These are phyloP conservation scores for Salvia splendens DNA, from an alignment of 257 asterid species.

Conservation along the genomic window DNA sequence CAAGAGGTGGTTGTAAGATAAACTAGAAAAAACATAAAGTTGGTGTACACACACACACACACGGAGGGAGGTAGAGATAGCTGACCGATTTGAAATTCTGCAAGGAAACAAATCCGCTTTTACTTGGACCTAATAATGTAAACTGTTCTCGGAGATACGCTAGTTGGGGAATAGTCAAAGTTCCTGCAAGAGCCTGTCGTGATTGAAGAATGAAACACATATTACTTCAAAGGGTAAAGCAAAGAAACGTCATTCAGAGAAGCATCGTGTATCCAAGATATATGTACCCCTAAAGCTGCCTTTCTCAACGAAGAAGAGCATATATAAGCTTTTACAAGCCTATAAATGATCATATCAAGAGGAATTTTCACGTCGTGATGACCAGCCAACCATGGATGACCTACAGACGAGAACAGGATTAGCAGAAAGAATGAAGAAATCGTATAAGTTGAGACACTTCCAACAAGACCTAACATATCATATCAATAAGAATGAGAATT, in stretches of 20 bases:
- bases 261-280: neutral
- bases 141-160: conserved; percentile 91
- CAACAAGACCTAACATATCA: neutral
- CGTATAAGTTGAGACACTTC: neutral
- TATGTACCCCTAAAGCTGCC: conserved; percentile 80
- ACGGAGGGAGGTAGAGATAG: conserved; percentile 20
- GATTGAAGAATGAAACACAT: neutral
- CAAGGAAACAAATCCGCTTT: conserved; percentile 72
- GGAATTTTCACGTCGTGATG: conserved; percentile 80
- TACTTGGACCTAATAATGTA: conserved; percentile 76
- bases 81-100: conserved; percentile 71
- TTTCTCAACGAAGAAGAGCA: conserved; percentile 86
- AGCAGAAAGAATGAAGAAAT: neutral
- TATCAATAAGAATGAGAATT: neutral
- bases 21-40: neutral
- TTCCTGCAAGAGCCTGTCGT: conserved; percentile 85
- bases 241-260: neutral
- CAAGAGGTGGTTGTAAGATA: conserved; percentile 14
- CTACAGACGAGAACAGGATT: conserved; percentile 38
- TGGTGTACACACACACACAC: neutral
- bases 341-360: conserved; percentile 77
- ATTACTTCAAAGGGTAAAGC: neutral
- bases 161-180: conserved; percentile 72
- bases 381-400: conserved; percentile 97
- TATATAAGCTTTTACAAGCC: conserved; percentile 81